Percentiles rank a stretch among this genome's conserved stretches.
Evolutionary conservation across 2,329 filamentous ascomycete species (phyloP).

Genomic region (Diaporthe helianthi): DNA sequence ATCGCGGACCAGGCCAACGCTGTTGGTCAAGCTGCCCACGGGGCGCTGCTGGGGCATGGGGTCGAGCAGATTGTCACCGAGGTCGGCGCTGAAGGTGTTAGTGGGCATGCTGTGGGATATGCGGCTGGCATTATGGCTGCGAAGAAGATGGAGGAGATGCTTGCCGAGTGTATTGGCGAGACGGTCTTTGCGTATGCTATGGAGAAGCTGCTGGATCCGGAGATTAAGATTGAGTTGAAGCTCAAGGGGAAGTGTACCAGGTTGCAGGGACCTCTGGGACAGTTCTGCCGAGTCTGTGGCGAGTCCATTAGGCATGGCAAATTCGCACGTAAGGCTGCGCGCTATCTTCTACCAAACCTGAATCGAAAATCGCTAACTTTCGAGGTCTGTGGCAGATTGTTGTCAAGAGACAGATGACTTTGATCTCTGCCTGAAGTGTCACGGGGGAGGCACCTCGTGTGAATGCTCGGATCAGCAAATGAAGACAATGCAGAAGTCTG

Average conservation of each 20-base stretch:
- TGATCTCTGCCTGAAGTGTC: slow-evolving; percentile 32
- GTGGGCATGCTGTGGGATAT: slow-evolving; percentile 31
- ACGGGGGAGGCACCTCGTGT: slow-evolving; percentile 23
- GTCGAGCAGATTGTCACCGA: slow-evolving; percentile 23
- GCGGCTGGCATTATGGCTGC: slow-evolving; percentile 30
- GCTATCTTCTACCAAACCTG: no score
- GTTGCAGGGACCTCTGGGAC: slow-evolving; percentile 30
- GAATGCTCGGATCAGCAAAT: slow-evolving; percentile 28
- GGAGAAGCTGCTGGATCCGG: slow-evolving; percentile 33
- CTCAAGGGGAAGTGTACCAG: slow-evolving; percentile 30
- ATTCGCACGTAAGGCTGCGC: slow-evolving; percentile 31
- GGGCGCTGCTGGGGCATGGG: slow-evolving; percentile 22
- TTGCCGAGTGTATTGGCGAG: slow-evolving; percentile 33
- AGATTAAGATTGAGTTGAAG: slow-evolving; percentile 31
- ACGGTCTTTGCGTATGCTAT: slow-evolving; percentile 31
- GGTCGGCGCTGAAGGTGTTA: slow-evolving; percentile 9
- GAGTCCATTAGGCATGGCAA: slow-evolving; percentile 30
- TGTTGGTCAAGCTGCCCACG: slow-evolving; percentile 29
- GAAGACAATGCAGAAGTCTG: slow-evolving; percentile 30
- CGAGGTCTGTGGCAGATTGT: slow-evolving; percentile 14
- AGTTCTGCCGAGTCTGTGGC: slow-evolving; percentile 30
- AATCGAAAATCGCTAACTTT: background rate
- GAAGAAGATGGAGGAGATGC: slow-evolving; percentile 34
- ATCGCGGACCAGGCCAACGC: slow-evolving; percentile 30
- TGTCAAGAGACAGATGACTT: slow-evolving; percentile 31